Conservation (phyloP, 345 rosid genomes). For the Aethionema arabicum region DNA sequence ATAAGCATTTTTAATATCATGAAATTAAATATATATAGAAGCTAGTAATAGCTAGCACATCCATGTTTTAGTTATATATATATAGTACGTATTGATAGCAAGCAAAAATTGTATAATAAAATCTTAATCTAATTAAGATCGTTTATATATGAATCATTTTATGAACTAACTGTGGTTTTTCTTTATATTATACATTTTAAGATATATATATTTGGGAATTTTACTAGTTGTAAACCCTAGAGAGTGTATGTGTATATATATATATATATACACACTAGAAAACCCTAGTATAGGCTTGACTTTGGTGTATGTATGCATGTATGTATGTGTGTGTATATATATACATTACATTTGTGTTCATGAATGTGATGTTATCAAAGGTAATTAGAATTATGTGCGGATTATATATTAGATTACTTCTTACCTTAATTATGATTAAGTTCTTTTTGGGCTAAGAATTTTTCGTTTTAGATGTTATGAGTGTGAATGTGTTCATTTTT, state of each 20-base stretch:
- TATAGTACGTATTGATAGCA: not conserved
- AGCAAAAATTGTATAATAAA: not conserved
- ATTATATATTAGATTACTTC: no score
- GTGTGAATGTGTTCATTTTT: no score
- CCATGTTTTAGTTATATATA: not conserved
- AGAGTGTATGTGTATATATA: not conserved
- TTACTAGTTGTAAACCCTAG: slow-evolving; percentile 27
- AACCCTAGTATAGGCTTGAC: slow-evolving; percentile 26
- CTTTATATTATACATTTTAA: not conserved
- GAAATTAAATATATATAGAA: no score
- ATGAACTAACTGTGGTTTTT: not conserved
- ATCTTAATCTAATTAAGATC: not conserved
- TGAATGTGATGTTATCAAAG: no score
- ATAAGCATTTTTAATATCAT: no score
- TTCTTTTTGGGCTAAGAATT: no score
- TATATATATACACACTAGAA: not conserved
- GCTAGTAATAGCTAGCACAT: no score
- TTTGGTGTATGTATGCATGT: slow-evolving; percentile 3
- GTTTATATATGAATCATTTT: not conserved
- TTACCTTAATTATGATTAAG: no score
- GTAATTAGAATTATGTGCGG: no score
- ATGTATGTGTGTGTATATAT: not conserved
- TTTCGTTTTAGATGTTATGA: no score
- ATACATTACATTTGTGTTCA: not conserved
- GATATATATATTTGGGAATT: not conserved